Percentiles rank a stretch among this genome's conserved stretches.
phyloP scores from a whole-genome alignment of 306 rosid species.

The Herpetospermum pedunculosum region DNA sequence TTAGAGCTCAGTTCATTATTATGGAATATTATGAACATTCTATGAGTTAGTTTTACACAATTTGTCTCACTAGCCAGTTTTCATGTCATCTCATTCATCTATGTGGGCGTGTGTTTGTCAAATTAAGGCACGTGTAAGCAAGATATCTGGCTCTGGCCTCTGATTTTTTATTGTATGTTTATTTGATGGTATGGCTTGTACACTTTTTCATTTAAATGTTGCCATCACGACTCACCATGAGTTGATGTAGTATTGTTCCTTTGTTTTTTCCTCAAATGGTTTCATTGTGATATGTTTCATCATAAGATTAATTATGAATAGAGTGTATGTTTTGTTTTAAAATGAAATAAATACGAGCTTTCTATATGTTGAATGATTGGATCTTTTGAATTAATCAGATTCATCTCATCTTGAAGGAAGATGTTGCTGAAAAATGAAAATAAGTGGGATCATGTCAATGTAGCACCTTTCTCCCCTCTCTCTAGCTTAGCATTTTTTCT shows the following conservation, averaged over 20 bases:
- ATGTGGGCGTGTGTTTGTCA: background rate
- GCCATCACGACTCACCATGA: background rate
- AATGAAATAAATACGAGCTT: background rate
- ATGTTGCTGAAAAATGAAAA: background rate
- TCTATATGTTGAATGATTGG: background rate
- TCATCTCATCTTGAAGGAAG: background rate
- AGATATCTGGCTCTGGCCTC: background rate
- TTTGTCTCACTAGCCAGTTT: background rate
- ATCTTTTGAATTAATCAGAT: background rate
- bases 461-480: background rate
- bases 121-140: background rate
- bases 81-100: background rate
- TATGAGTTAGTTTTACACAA: background rate
- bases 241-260: background rate
- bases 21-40: background rate
- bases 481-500: background rate
- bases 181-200: background rate
- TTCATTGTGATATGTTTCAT: background rate
- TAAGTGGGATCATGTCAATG: background rate
- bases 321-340: background rate
- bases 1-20: background rate
- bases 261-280: background rate
- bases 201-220: background rate
- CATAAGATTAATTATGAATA: background rate
- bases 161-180: background rate